Evolutionary conservation across 2,329 filamentous ascomycete species (phyloP), one percentile per base, ranked within the genome.

Genomic region (Aspergillus terreus): DNA sequence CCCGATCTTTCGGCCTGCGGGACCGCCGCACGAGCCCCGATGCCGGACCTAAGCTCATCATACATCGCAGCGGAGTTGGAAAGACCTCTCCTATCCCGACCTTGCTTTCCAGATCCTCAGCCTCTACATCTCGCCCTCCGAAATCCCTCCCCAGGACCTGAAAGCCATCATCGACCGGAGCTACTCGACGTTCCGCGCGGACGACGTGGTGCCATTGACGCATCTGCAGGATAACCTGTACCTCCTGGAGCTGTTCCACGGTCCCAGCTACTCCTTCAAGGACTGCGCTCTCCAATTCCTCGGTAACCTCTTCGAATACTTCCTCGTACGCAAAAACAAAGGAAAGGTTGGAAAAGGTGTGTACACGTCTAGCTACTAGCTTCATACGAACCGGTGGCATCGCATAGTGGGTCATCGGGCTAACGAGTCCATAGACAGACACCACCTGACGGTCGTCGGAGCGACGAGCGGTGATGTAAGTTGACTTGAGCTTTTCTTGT

Each of bases 241-340:
- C 68, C 78, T 96, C 50, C 82, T 99, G 32, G 94, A 99, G 73
- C 82, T 99, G 41, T 99, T 97, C 79, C 92, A 97, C 70, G 94
- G 94, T 1, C 94, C 92, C 4, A 97, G 87, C 0, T 96, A 91
- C 69, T 88, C 92, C 2, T 97, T 97, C 78, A 96, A 97, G 75
- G 92, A 97, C 72, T 51, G 50, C 47, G 92, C 92, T 14, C 78
- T 97, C 56, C 92, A 97, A 63, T 94, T 96, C 67, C 76, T 99
- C 2, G 94, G 94, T n/a, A 97, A 99, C 65, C 78, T 99, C 2
- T 97, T 78, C 51, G 74, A 77, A 58, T 78, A 74, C 55, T 72
- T 78, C 54, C 65, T 78, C 4, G 65, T 72, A 4, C 69, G 75
- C 7, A 72, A 69, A 60, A 77, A 77, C 52, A 49, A 71, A 53